phyloP scores from a whole-genome alignment of 768 basidiomycete genomes.

The Kwoniella shandongensis region DNA sequence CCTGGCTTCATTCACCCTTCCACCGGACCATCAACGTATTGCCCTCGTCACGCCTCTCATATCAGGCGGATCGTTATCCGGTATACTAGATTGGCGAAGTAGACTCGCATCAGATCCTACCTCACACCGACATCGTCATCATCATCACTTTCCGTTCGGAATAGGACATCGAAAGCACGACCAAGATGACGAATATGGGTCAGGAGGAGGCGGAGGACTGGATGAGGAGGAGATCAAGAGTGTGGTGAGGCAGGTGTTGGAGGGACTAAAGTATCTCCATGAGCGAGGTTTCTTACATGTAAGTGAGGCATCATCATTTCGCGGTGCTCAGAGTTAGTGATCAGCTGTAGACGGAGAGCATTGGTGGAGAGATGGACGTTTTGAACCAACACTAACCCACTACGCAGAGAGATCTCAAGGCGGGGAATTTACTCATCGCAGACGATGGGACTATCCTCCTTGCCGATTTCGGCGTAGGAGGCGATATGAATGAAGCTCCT shows the following conservation, averaged over 20 bases:
- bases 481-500: conserved; percentile 65
- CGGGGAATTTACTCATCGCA: conserved; percentile 88
- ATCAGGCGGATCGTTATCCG: conserved; percentile 38
- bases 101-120: conserved; percentile 24
- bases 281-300: conserved; percentile 33
- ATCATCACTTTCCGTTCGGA: conserved; percentile 8
- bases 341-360: background rate
- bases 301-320: conserved; percentile 5
- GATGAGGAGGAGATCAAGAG: conserved; percentile 84
- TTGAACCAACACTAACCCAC: conserved; percentile 60
- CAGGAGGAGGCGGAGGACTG: conserved; percentile 56
- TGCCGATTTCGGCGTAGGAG: conserved; percentile 90
- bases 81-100: conserved; percentile 36
- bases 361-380: conserved; percentile 59
- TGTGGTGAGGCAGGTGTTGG: conserved; percentile 77
- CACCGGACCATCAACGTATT: conserved; percentile 39
- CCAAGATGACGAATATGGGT: conserved; percentile 60
- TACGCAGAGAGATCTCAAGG: conserved; percentile 91
- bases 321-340: background rate
- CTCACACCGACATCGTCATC: background rate
- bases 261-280: conserved; percentile 58
- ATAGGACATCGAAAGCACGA: background rate
- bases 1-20: conserved; percentile 40
- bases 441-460: conserved; percentile 66
- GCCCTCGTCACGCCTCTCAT: conserved; percentile 45